Evolutionary conservation across 805 yeast species (phyloP).

Genomic region (Metschnikowia kofuensis): DNA sequence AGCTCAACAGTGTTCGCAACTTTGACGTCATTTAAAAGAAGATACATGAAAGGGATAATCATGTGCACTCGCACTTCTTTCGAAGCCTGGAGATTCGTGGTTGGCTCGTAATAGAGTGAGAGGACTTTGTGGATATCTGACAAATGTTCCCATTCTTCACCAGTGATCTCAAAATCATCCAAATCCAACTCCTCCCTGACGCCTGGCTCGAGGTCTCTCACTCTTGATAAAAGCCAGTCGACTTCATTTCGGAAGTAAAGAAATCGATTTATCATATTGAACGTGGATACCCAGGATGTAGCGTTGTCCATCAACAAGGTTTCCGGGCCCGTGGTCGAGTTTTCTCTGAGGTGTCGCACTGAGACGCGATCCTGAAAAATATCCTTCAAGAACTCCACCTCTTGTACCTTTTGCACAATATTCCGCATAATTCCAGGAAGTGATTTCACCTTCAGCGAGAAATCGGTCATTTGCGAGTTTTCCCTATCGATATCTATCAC

Average conservation of each 20-base stretch:
- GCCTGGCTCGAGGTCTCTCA: neutral
- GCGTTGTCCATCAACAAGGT: neutral
- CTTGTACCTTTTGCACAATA: neutral
- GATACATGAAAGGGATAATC: neutral
- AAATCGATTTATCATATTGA: neutral
- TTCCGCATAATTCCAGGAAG: neutral
- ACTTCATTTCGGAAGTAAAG: neutral
- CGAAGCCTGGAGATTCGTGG: neutral
- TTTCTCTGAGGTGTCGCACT: too few species aligned
- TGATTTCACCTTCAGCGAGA: neutral
- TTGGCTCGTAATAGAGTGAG: neutral
- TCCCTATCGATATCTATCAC: neutral
- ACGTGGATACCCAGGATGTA: conserved; percentile 3
- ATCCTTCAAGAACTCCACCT: neutral
- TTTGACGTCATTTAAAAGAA: neutral
- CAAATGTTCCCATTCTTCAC: neutral
- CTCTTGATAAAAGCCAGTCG: neutral
- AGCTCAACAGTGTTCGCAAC: neutral
- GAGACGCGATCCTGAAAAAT: too few species aligned
- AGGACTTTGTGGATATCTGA: neutral
- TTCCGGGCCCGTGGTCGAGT: neutral
- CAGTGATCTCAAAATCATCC: neutral
- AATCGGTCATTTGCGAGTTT: neutral
- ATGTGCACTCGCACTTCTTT: neutral
- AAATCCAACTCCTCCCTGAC: neutral